phyloP scores from a whole-genome alignment of 495 filamentous ascomycete species.

The Tuber borchii region DNA sequence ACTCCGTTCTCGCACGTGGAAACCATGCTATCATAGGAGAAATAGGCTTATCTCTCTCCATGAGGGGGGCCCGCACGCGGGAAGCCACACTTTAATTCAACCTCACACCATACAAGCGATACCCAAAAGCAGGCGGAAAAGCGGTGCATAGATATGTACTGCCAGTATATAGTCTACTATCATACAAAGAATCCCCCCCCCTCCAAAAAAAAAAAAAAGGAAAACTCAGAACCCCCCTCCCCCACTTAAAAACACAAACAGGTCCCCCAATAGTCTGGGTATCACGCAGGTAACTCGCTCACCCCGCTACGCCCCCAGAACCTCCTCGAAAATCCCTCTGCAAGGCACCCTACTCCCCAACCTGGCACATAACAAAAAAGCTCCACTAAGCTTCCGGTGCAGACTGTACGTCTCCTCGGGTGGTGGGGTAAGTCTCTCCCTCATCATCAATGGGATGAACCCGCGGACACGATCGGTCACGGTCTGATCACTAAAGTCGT shows the following conservation, averaged over 20 bases:
- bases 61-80: background rate
- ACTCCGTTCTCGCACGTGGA: background rate
- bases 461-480: slow-evolving; percentile 85
- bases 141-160: background rate
- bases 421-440: slow-evolving; percentile 78
- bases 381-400: slow-evolving; percentile 91
- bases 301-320: slow-evolving; percentile 37
- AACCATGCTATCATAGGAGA: background rate
- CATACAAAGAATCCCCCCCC: background rate
- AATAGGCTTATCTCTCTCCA: background rate
- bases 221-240: background rate
- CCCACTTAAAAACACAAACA: background rate
- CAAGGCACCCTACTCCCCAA: slow-evolving; percentile 76
- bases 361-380: slow-evolving; percentile 84
- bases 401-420: slow-evolving; percentile 97
- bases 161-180: background rate
- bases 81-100: background rate
- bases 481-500: slow-evolving; percentile 89
- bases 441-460: slow-evolving; percentile 86
- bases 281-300: background rate
- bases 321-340: slow-evolving; percentile 68
- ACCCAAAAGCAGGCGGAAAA: background rate
- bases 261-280: background rate
- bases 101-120: background rate
- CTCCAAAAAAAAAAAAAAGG: background rate